A percentile compares a stretch with the other conserved stretches of the same genome.
These are phyloP conservation scores for Madurella fahalii DNA, from an alignment of 2,329 filamentous ascomycete species.

Conservation along the genomic window DNA sequence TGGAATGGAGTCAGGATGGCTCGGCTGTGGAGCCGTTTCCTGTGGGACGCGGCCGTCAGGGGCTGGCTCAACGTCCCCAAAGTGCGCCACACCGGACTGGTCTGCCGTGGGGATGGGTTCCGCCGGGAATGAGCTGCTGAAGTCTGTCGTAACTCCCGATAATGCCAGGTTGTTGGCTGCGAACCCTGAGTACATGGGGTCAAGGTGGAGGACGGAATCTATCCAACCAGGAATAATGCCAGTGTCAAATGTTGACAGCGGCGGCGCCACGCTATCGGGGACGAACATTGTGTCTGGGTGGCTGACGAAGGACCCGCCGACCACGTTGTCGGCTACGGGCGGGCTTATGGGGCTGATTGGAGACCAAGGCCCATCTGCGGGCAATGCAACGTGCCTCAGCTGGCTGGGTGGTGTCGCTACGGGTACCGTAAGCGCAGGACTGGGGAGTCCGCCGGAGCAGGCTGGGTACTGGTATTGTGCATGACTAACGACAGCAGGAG, in stretches of 20 bases:
- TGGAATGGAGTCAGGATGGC: not conserved
- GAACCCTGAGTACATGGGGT: not conserved
- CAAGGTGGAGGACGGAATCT: not conserved
- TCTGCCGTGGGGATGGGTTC: not conserved
- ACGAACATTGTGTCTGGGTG: not conserved
- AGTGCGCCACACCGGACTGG: too few species aligned
- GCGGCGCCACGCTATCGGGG: not conserved
- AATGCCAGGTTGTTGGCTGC: not conserved
- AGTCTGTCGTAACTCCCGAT: not conserved
- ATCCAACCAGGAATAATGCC: not conserved
- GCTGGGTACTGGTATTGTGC: not conserved
- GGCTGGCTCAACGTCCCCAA: not conserved
- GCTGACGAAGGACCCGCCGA: not conserved
- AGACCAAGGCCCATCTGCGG: not conserved
- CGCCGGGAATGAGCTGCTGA: not conserved
- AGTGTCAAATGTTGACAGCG: not conserved
- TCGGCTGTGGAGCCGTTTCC: not conserved
- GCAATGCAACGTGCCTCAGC: not conserved
- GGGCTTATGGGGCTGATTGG: conserved; percentile 8
- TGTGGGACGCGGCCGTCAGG: not conserved
- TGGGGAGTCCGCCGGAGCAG: not conserved
- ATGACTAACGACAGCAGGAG: not conserved
- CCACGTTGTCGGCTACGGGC: not conserved
- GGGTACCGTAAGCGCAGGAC: conserved; percentile 3
- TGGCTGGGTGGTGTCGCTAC: not conserved